Percentiles rank a stretch among this genome's conserved stretches.
Conservation (phyloP, 1,284 basidiomycete species). For the Flammula alnicola region DNA sequence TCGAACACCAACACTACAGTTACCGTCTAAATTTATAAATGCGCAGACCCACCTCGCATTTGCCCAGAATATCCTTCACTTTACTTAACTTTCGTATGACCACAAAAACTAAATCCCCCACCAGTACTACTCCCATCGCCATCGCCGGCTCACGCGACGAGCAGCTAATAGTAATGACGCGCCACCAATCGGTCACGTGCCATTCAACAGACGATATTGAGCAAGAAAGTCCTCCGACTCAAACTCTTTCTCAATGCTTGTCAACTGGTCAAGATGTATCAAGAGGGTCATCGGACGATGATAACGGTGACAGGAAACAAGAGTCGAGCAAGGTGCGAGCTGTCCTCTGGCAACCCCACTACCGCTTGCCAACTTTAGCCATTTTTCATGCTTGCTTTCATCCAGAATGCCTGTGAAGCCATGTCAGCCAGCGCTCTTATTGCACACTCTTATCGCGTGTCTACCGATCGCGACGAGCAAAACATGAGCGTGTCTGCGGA, state of each 20-base stretch:
- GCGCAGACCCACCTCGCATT: too few species aligned
- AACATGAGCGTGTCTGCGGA: background rate
- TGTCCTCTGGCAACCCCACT: constrained; percentile 4
- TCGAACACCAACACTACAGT: too few species aligned
- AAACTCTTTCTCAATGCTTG: background rate
- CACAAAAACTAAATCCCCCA: constrained; percentile 1
- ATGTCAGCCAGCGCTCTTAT: constrained; percentile 17
- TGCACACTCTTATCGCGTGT: constrained; percentile 12
- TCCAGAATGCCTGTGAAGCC: constrained; percentile 14
- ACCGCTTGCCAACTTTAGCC: constrained; percentile 8
- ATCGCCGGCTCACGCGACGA: constrained; percentile 6
- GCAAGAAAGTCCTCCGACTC: background rate
- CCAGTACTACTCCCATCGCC: background rate
- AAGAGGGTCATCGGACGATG: background rate
- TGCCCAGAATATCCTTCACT: too few species aligned
- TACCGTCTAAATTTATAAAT: too few species aligned
- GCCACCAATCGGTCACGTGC: constrained; percentile 22
- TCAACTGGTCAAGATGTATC: constrained; percentile 4
- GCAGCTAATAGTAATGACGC: constrained; percentile 16
- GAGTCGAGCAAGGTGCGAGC: constrained; percentile 13
- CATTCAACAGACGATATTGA: constrained; percentile 12
- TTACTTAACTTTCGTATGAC: too few species aligned
- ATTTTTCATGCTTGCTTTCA: constrained; percentile 10
- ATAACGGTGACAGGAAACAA: background rate
- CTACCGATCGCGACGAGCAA: background rate